These are phyloP conservation scores for Pogostemon cablin DNA, from an alignment of 257 asterid genomes.

Conservation along the genomic window DNA sequence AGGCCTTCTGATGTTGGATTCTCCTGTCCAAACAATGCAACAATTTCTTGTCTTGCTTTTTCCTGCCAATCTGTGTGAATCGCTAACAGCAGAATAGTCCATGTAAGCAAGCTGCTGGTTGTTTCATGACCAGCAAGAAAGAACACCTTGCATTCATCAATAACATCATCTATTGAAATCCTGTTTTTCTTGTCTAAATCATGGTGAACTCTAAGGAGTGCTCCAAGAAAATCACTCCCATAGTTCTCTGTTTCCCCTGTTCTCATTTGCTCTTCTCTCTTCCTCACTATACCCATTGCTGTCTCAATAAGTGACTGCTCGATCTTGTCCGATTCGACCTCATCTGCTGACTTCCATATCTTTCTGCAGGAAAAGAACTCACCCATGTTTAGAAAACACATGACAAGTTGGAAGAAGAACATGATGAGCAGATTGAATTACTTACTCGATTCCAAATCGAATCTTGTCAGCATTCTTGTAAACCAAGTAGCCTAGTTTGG, in stretches of 20 bases:
- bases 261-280: constrained; percentile 41
- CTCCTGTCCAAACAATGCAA: constrained; percentile 38
- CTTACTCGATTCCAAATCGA: constrained; percentile 40
- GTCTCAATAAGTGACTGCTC: constrained; percentile 45
- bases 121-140: constrained; percentile 67
- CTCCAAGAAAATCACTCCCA: constrained; percentile 62
- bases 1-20: constrained; percentile 46
- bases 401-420: neutral
- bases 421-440: neutral
- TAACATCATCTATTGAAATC: constrained; percentile 47
- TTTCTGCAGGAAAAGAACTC: constrained; percentile 30
- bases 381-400: neutral
- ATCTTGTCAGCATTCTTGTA: constrained; percentile 32
- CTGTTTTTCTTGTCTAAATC: constrained; percentile 41
- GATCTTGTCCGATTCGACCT: constrained; percentile 46
- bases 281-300: constrained; percentile 39
- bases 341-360: constrained; percentile 39
- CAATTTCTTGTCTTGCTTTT: constrained; percentile 50
- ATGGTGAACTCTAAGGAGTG: constrained; percentile 49
- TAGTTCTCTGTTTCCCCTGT: constrained; percentile 35
- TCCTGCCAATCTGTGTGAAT: constrained; percentile 72
- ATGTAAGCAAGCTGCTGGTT: constrained; percentile 44
- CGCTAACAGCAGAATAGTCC: constrained; percentile 54
- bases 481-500: constrained; percentile 35
- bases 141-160: constrained; percentile 67